Conservation (phyloP, 306 rosid genomes). For the Cercis canadensis region DNA sequence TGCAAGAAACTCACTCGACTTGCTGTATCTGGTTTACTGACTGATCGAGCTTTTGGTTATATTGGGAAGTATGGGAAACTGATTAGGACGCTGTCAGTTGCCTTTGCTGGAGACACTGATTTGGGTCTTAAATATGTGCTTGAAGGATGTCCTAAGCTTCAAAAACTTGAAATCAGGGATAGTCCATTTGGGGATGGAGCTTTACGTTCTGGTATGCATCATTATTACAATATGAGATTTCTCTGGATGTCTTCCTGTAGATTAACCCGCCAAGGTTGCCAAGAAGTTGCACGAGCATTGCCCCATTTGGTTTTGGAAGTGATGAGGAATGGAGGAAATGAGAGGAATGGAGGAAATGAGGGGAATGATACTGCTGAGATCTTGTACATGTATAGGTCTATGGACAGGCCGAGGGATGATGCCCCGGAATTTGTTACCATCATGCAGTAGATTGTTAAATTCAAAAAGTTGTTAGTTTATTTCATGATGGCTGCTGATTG, state of each 20-base stretch:
- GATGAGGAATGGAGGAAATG: constrained; percentile 39
- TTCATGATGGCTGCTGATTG: constrained; percentile 39
- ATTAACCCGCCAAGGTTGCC: constrained; percentile 71
- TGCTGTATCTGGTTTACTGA: constrained; percentile 82
- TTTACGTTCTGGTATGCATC: constrained; percentile 74
- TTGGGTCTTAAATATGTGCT: constrained; percentile 62
- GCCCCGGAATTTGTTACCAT: constrained; percentile 64
- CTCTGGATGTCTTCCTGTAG: constrained; percentile 90
- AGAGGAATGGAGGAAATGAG: constrained; percentile 14
- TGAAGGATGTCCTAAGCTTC: constrained; percentile 81
- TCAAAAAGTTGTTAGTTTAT: constrained; percentile 39
- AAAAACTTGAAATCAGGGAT: constrained; percentile 89
- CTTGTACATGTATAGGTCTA: constrained; percentile 55
- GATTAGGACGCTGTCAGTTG: constrained; percentile 83
- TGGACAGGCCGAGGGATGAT: constrained; percentile 71
- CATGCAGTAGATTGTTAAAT: constrained; percentile 51
- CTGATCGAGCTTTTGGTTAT: constrained; percentile 72
- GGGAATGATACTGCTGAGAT: constrained; percentile 26
- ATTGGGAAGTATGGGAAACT: constrained; percentile 76
- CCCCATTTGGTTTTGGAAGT: constrained; percentile 78
- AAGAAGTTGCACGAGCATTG: constrained; percentile 63
- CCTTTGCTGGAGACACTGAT: constrained; percentile 85
- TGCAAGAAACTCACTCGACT: constrained; percentile 93
- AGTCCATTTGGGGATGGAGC: constrained; percentile 89
- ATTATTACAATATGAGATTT: constrained; percentile 86